Evolutionary conservation across 75 land plant species (phyloP), one percentile per base, ranked within the genome.

Genomic region (Isoetes taiwanensis): DNA sequence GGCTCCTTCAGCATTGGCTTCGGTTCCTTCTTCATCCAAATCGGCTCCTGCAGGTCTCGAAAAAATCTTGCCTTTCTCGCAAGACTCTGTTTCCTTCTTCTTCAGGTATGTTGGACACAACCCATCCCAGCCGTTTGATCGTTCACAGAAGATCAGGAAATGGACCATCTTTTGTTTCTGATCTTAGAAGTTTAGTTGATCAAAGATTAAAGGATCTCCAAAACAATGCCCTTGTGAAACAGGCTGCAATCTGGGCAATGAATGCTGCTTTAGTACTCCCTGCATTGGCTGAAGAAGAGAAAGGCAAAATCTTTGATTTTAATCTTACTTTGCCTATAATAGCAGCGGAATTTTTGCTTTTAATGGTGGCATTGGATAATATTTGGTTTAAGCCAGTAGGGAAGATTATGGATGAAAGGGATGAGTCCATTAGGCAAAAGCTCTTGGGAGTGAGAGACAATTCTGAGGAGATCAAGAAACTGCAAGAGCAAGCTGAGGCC

Each of bases 311-410:
- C 48, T 86, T 91, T 69, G 97, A 86, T 67, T 86, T 86, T 77
- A 76, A 91, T 65, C 59, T 78, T 26, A 90, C 97, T 1, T 80
- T 90, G 2, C 97, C 94, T 19, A 78, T 78, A 72, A 90, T 86
- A 41, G 69, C 64, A 19, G 75, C 63, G 4, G 80, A 90, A 76
- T 90, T 90, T 64, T 56, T 90, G 64, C 50, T 83, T 39, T 82
- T 90, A 28, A 86, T 86, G 97, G 72, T 90, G 54, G 88, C 88
- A 3, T 73, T 90, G n/a, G 97, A 90, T 75, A 86, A 86, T 66
- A 69, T 83, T 68, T 90, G 85, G 84, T 80, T 75, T 75, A 73
- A 85, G 30, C 97, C 97, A 3, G 60, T 90, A 4, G 93, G 86
- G 4, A 78, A 86, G 6, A 75, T 90, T 79, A 90, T 90, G 97